Percentiles rank a stretch among this genome's conserved stretches.
These are phyloP conservation scores for Fonsecaea monophora DNA, from an alignment of 2,329 filamentous ascomycete species.

Conservation along the genomic window DNA sequence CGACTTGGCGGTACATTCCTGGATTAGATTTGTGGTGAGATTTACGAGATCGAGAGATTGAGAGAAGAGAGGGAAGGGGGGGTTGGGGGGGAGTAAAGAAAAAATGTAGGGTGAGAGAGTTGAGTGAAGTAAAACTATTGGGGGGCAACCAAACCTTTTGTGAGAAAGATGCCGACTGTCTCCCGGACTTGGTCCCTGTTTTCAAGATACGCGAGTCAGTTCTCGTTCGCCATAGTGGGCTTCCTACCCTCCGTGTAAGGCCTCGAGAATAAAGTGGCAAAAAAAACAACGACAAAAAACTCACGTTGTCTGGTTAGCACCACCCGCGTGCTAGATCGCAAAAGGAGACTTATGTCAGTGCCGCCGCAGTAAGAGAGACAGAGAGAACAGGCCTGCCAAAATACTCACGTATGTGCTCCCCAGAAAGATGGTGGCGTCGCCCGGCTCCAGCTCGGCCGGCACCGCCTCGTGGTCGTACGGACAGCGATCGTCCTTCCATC, in stretches of 20 bases:
- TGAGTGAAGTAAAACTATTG: too few relatives aligned
- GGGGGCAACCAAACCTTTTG: slow-evolving; percentile 13
- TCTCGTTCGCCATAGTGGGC: too few relatives aligned
- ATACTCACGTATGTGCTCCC: slow-evolving; percentile 39
- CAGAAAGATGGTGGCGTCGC: slow-evolving; percentile 49
- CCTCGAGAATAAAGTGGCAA: too few relatives aligned
- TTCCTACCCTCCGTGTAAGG: too few relatives aligned
- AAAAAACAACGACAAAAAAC: not conserved
- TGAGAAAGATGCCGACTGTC: slow-evolving; percentile 31
- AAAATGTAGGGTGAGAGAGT: slow-evolving; percentile 37
- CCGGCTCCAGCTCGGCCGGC: slow-evolving; percentile 44
- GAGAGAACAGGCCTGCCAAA: not conserved
- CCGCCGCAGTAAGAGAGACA: not conserved
- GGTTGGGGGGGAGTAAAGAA: not conserved
- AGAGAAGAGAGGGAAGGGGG: not conserved
- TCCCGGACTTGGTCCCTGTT: slow-evolving; percentile 27
- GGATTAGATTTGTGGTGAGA: not conserved
- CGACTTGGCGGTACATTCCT: slow-evolving; percentile 37
- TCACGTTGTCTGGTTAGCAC: slow-evolving; percentile 41
- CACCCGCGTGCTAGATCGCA: slow-evolving; percentile 43
- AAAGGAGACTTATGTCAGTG: not conserved
- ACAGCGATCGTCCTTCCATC: slow-evolving; percentile 33
- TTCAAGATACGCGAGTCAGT: not conserved
- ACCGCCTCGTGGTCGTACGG: slow-evolving; percentile 34
- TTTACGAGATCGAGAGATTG: not conserved